Base-by-base conservation (phyloP, 495 filamentous ascomycete genomes). In the Saxophila tyrrhenica region DNA sequence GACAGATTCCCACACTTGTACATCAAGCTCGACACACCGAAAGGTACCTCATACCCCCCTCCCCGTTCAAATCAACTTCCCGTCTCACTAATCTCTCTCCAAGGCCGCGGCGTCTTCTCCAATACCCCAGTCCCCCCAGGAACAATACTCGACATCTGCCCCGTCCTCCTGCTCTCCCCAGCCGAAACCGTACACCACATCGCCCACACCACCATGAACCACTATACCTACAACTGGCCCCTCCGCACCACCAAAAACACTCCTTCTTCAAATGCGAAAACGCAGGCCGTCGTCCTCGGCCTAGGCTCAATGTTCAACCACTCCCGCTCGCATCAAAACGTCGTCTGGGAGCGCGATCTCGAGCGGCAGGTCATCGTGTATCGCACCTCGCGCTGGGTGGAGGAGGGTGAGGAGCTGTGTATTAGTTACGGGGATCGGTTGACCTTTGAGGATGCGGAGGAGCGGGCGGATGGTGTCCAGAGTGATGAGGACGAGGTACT, bases 261-360 rank as follows among this genome's bases (percentile, higher is more conserved):
- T n/a, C n/a, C n/a, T n/a, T n/a, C n/a, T n/a, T n/a, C n/a, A n/a
- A n/a, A n/a, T 23, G 15, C 52, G 48, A 47, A 60, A 45, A 59
- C 60, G 3, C 76, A 82, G 63, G 79, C 78, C n/a, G 57, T 80
- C 11, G 62, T 78, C 21, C 67, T 80, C 10, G 77, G 78, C 3
- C 64, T 82, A 2, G 79, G 78, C 23, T 70, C 66, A 32, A 73
- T 81, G 70, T 78, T 82, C 65, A 81, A 82, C 56, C 79, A 81
- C 56, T 75, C 74, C 1, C 61, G 56, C 0, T 52, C 57, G 16
- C 50, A 64, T 17, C 76, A 81, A 54, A 81, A 80, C 56, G 74
- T 80, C 2, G 74, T 67, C 5, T 81, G 75, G 73, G 65, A 65
- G 45, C 62, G 75, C 43, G 72, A 81, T 65, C 23, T 76, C 1